Evolutionary conservation across 2,329 filamentous ascomycete genomes (phyloP), one percentile per base, ranked within the genome.

Genomic region (Alternaria viburni): DNA sequence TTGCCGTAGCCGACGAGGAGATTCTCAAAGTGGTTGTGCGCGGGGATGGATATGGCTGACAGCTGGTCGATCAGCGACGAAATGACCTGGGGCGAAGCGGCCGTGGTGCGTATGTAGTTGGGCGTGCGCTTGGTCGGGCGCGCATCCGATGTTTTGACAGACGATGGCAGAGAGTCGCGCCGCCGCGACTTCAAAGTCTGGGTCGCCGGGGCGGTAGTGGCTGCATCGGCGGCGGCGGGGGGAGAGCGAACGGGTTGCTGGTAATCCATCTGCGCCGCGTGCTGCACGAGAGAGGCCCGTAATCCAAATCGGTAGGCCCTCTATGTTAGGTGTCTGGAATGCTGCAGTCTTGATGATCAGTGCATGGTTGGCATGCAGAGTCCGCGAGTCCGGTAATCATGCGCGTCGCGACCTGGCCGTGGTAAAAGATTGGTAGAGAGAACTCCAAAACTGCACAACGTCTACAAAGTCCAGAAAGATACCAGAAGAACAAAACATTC

Each of bases 21-120:
- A 65, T 83, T 85, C 71, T 93, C 91, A 75, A 93, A 93, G 76
- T 92, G 89, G 63, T 87, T 85, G 76, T 86, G 88, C 59, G 90
- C 86, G 21, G 91, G 90, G 52, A 87, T 85, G 6, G 86, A 86
- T 64, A 88, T 86, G 67, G 84, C 82, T 17, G 87, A 86, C 46
- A 90, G 83, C 28, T 88, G 89, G 64, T 87, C 86, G 75, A 90
- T 88, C 63, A 90, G 83, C 51, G 86, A 87, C 15, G 86, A 86
- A 66, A 90, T 93, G 76, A 93, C 87, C 75, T 92, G 90, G 61
- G 91, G 90, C 52, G 88, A 88, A 13, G 87, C 74, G 26, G 76
- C 71, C 57, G 78, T 74, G 30, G 75, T 68, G 65, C 77, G 79
- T 55, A 81, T 68, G 68, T 75, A 74, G 70, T 79, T 78, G 10